phyloP scores from a whole-genome alignment of 176 grass and related monocot genomes.

The Bolboschoenus planiculmis region DNA sequence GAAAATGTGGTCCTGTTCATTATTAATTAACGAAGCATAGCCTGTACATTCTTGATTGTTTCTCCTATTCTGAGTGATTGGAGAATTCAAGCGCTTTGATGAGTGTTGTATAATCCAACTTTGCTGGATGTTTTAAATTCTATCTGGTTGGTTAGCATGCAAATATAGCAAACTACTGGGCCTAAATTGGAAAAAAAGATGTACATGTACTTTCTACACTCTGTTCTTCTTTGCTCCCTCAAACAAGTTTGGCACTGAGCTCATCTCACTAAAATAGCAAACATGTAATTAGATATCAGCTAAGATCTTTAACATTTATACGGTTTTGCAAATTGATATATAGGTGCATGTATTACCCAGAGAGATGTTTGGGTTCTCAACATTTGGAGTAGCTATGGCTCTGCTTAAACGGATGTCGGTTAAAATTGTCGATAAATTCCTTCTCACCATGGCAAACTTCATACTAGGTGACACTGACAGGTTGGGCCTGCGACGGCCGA shows the following conservation, averaged over 20 bases:
- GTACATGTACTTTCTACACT: not conserved
- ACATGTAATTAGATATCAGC: not conserved
- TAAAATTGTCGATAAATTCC: conserved; percentile 54
- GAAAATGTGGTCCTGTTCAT: not conserved
- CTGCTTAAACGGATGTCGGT: conserved; percentile 60
- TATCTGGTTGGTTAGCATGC: not conserved
- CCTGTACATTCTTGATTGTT: not conserved
- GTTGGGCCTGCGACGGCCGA: conserved; percentile 68
- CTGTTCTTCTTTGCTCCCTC: not conserved
- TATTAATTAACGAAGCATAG: not conserved
- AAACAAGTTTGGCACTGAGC: not conserved
- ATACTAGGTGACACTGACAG: conserved; percentile 62
- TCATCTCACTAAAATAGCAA: not conserved
- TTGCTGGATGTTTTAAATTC: not conserved
- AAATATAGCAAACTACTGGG: not conserved
- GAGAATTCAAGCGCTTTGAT: not conserved
- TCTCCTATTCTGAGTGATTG: not conserved
- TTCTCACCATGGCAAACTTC: conserved; percentile 50
- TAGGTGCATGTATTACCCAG: conserved; percentile 86
- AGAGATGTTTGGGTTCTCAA: conserved; percentile 78
- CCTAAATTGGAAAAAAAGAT: not conserved
- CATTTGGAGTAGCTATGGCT: conserved; percentile 72
- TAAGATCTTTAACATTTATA: not conserved
- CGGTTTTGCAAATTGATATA: not conserved
- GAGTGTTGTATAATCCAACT: not conserved